A percentile compares a stretch with the other conserved stretches of the same genome.
These are phyloP conservation scores for Colletotrichum caudatum DNA, from an alignment of 2,329 filamentous ascomycete genomes.

Conservation along the genomic window DNA sequence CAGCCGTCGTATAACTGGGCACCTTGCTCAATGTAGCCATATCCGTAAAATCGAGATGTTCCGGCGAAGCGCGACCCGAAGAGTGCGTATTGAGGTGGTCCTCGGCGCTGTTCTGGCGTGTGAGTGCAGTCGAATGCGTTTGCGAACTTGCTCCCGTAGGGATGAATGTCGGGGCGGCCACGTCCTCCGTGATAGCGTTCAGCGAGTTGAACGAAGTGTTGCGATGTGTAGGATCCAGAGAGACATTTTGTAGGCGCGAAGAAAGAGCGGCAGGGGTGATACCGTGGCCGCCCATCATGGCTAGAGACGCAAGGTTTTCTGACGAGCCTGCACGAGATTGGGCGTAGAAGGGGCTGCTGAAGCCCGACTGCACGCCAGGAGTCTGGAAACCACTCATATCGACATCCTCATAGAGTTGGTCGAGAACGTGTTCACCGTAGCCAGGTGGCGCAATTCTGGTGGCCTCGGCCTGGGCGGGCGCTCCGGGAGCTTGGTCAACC, in stretches of 20 bases:
- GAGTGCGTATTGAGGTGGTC: conserved; percentile 50
- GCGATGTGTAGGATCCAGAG: conserved; percentile 60
- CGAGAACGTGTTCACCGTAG: conserved; percentile 90
- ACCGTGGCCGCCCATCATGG: conserved; percentile 55
- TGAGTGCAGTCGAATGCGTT: conserved; percentile 60
- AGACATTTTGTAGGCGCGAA: conserved; percentile 78
- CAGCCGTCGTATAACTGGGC: conserved; percentile 81
- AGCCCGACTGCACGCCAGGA: conserved; percentile 76
- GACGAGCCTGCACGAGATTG: conserved; percentile 80
- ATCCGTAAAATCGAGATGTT: conserved; percentile 69
- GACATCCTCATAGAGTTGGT: conserved; percentile 90
- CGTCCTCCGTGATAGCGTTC: conserved; percentile 57
- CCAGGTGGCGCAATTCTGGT: conserved; percentile 85
- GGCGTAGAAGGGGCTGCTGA: conserved; percentile 82
- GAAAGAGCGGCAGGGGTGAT: conserved; percentile 67
- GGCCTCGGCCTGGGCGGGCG: conserved; percentile 64
- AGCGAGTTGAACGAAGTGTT: conserved; percentile 61
- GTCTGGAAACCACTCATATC: conserved; percentile 86
- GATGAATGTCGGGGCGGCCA: conserved; percentile 57
- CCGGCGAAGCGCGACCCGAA: conserved; percentile 66
- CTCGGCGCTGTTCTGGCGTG: conserved; percentile 66
- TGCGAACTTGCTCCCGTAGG: conserved; percentile 55
- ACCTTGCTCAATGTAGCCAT: conserved; percentile 77
- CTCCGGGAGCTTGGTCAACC: conserved; percentile 69
- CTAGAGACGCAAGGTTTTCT: conserved; percentile 78